These are phyloP conservation scores for Dissophora globulifera DNA, from an alignment of 192 early-diverging fungal genomes.

Conservation along the genomic window DNA sequence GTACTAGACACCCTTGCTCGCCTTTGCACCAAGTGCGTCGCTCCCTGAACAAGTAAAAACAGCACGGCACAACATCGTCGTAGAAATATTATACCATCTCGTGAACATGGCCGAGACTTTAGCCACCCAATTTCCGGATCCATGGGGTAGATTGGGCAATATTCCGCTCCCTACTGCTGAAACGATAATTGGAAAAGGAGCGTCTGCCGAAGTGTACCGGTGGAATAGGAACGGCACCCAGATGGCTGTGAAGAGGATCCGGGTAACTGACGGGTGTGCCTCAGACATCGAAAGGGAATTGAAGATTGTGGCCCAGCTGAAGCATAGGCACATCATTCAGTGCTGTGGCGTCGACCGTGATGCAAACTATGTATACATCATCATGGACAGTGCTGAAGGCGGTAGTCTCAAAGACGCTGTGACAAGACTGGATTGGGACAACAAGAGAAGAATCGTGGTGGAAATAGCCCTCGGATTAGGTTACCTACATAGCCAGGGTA, in stretches of 20 bases:
- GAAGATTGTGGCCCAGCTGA: background rate
- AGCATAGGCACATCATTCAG: constrained; percentile 12
- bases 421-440: constrained; percentile 1
- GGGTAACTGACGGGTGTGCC: background rate
- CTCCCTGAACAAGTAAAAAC: too few relatives aligned
- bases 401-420: constrained; percentile 7
- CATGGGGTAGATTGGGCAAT: background rate
- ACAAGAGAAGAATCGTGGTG: constrained; percentile 3
- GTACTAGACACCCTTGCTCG: too few relatives aligned
- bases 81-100: too few relatives aligned
- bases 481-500: constrained; percentile 24
- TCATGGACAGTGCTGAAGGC: constrained; percentile 18
- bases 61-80: too few relatives aligned
- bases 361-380: background rate
- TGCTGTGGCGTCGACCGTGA: background rate
- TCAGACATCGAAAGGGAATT: background rate
- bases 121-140: background rate
- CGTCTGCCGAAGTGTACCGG: background rate
- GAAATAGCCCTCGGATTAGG: constrained; percentile 31
- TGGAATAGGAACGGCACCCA: background rate
- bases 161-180: background rate
- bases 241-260: constrained; percentile 6
- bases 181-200: background rate
- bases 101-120: background rate
- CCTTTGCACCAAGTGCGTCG: too few relatives aligned